Percentiles rank a stretch among this genome's conserved stretches.
phyloP scores from a whole-genome alignment of 768 basidiomycete species.

The Botryobasidium botryosum region DNA sequence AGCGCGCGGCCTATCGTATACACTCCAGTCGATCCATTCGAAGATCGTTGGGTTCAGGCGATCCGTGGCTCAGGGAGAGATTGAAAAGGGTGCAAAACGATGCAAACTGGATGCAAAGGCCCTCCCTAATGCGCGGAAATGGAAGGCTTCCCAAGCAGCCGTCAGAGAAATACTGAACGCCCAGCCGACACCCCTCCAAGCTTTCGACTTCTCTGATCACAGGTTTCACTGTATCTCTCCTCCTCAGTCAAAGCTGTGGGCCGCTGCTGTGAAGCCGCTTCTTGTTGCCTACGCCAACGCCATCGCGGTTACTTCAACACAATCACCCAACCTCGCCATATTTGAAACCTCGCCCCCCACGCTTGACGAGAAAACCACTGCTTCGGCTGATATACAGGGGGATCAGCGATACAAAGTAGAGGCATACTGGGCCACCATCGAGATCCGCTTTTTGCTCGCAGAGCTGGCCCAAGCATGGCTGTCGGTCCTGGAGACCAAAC shows the following conservation, averaged over 20 bases:
- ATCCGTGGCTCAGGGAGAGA: slow-evolving; percentile 13
- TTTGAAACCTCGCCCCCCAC: slow-evolving; percentile 44
- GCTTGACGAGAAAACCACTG: slow-evolving; percentile 20
- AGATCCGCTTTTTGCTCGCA: slow-evolving; percentile 34
- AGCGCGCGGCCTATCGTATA: slow-evolving; percentile 31
- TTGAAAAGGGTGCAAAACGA: too few relatives aligned
- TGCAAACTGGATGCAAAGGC: too few relatives aligned
- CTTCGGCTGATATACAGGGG: slow-evolving; percentile 25
- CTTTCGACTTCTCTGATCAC: too few relatives aligned
- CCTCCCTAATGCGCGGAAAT: too few relatives aligned
- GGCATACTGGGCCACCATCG: slow-evolving; percentile 37
- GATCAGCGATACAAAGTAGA: slow-evolving; percentile 45
- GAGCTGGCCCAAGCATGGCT: slow-evolving; percentile 29
- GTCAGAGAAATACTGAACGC: too few relatives aligned
- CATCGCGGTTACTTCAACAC: slow-evolving; percentile 27
- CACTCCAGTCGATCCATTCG: slow-evolving; percentile 22
- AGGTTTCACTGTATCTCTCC: too few relatives aligned
- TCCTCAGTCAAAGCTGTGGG: too few relatives aligned
- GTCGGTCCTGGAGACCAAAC: slow-evolving; percentile 18
- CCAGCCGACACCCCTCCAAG: too few relatives aligned
- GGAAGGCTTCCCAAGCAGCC: too few relatives aligned
- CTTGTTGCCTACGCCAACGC: slow-evolving; percentile 26
- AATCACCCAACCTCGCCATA: slow-evolving; percentile 38
- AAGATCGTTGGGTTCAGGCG: too few relatives aligned
- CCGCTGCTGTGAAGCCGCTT: slow-evolving; percentile 21